phyloP scores from a whole-genome alignment of 1,139 yeast genomes.

The Yamadazyma blattariae region DNA sequence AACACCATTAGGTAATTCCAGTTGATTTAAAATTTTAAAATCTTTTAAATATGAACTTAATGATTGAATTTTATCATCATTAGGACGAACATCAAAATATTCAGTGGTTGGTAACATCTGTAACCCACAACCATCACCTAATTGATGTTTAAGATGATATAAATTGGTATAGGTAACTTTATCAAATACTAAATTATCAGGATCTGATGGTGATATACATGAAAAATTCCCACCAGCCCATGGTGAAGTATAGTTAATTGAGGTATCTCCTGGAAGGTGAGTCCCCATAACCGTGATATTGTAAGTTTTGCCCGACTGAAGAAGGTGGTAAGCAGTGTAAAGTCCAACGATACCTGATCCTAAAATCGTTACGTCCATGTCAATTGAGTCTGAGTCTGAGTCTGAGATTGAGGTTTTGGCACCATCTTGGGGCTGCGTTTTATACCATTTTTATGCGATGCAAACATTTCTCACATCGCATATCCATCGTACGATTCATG shows the following conservation, averaged over 20 bases:
- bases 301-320: too few species aligned
- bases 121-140: constrained; percentile 7
- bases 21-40: background rate
- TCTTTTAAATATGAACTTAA: constrained; percentile 3
- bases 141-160: constrained; percentile 4
- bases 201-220: constrained; percentile 6
- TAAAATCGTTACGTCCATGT: background rate
- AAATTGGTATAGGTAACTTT: constrained; percentile 4
- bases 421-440: too few species aligned
- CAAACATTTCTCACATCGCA: too few species aligned
- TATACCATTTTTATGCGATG: too few species aligned
- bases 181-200: constrained; percentile 1
- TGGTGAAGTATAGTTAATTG: constrained; percentile 22
- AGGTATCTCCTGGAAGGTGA: constrained; percentile 24
- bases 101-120: constrained; percentile 2
- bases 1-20: constrained; percentile 27
- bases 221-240: constrained; percentile 23
- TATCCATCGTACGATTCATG: too few species aligned
- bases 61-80: constrained; percentile 3
- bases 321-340: too few species aligned
- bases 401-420: too few species aligned
- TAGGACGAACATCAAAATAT: constrained; percentile 4
- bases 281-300: too few species aligned
- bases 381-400: too few species aligned
- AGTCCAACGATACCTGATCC: constrained; percentile 4